Evolutionary conservation across 1,284 basidiomycete genomes (phyloP).

Genomic region (Xerocomus minutiporus): DNA sequence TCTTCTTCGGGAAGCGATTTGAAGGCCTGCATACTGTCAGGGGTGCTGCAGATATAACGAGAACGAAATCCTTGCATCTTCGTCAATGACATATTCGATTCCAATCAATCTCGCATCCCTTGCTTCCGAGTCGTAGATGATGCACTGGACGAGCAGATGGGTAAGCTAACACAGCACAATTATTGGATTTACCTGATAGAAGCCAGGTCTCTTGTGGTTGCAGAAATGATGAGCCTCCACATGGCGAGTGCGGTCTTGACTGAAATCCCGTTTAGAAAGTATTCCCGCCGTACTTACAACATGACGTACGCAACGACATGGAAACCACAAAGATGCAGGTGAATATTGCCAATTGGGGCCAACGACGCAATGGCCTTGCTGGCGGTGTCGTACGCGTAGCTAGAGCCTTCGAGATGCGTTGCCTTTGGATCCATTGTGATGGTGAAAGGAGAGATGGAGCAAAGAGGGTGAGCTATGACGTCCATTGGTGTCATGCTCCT

Average conservation of each 20-base stretch:
- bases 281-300: neutral
- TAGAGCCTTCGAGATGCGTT: conserved; percentile 5
- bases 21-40: conserved; percentile 33
- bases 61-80: conserved; percentile 27
- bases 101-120: conserved; percentile 46
- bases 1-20: conserved; percentile 40
- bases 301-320: conserved; percentile 35
- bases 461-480: conserved; percentile 2
- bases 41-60: neutral
- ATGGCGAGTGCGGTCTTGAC: conserved; percentile 35
- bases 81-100: conserved; percentile 49
- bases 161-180: neutral
- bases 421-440: conserved; percentile 13
- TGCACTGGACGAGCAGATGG: conserved; percentile 25
- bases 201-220: conserved; percentile 19
- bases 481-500: conserved; percentile 11
- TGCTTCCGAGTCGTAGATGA: conserved; percentile 45
- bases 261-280: neutral
- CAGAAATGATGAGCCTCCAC: conserved; percentile 34
- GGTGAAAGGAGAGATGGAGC: neutral
- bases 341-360: conserved; percentile 42
- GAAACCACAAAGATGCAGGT: conserved; percentile 48
- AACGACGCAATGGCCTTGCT: conserved; percentile 43
- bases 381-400: conserved; percentile 27
- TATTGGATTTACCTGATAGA: conserved; percentile 17